Evolutionary conservation across 1,284 basidiomycete genomes (phyloP), one percentile per base, ranked within the genome.

Genomic region (Tylopilus microsporus): DNA sequence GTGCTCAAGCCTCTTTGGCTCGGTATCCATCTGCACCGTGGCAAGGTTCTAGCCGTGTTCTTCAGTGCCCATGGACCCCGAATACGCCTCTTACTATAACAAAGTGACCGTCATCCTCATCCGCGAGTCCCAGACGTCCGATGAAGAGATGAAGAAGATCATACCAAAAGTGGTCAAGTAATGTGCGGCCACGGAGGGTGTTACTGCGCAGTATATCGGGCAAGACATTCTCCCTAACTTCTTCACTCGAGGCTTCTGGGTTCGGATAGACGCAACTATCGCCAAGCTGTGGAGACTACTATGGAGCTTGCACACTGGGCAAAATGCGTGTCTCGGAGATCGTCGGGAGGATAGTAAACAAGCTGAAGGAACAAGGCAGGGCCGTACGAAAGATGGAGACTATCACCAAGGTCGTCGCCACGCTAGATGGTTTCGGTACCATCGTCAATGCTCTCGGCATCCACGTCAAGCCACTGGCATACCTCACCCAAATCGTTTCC

Each of bases 91-190:
- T 30, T 98, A 98, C 77, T 98, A 98, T 53, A 94, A 94, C 75
- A 94, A 97, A 80, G 93, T 95, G 63, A 96, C 94, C 55, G 92
- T 97, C 60, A 97, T 98, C 72, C 86, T 99, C 60, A 99, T 99
- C 63, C 92, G 97, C 72, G 97, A 99, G 77, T 99, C 99, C 80
- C 95, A 97, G 74, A 98, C 94, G 8, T 97, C 96, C 11, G 97
- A 99, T 73, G 97, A 99, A 75, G 97, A 99, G 79, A 99, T 99
- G 97, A 97, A 98, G 81, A 97, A 98, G 81, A 99, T 99, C 66
- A 96, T 99, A 5, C 78, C 99, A 54, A 98, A 99, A 74, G 97
- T 99, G 56, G 95, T 99, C 70, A 97, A 98, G 76, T 96, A 99
- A 74, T 99, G 97, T 71, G 93, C 97, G 43, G 92, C 92, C 9